These are phyloP conservation scores for Xylariaceae sp. DNA, from an alignment of 2,329 filamentous ascomycete species.

Conservation along the genomic window DNA sequence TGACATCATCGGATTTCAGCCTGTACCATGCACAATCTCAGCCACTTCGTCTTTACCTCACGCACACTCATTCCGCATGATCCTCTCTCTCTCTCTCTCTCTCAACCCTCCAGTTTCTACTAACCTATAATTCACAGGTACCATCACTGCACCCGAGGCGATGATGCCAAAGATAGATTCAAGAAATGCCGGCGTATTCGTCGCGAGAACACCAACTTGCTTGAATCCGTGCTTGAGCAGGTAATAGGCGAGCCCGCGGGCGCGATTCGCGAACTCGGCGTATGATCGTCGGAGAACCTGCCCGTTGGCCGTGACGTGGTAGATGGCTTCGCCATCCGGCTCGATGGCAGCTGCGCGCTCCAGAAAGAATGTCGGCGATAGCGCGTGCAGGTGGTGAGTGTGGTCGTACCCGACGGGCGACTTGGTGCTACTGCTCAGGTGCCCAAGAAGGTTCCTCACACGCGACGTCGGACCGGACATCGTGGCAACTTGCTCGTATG, in stretches of 20 bases:
- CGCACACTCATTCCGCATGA: not conserved
- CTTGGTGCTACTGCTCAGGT: conserved; percentile 48
- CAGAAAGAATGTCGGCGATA: conserved; percentile 87
- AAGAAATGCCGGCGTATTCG: conserved; percentile 94
- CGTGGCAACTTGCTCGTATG: not conserved
- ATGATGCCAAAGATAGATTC: conserved; percentile 88
- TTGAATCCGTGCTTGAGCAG: conserved; percentile 74
- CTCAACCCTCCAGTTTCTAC: not conserved
- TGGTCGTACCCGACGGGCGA: conserved; percentile 50
- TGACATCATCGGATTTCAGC: conserved; percentile 72
- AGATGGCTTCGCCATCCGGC: conserved; percentile 82
- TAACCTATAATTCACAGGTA: conserved; percentile 63
- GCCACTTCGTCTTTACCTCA: not conserved
- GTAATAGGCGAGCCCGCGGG: conserved; percentile 87
- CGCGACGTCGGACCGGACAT: conserved; percentile 72
- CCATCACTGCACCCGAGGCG: conserved; percentile 78
- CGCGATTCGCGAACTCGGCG: conserved; percentile 81
- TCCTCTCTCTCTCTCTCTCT: not conserved
- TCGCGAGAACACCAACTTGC: conserved; percentile 82
- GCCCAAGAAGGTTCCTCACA: conserved; percentile 62
- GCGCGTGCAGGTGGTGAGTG: conserved; percentile 71
- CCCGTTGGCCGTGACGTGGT: conserved; percentile 82
- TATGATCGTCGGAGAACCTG: conserved; percentile 78
- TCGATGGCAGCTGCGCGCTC: conserved; percentile 87
- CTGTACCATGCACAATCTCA: conserved; percentile 23